A percentile compares a stretch with the other conserved stretches of the same genome.
phyloP scores from a whole-genome alignment of 2,329 filamentous ascomycete genomes.

The Phaeophleospora eucalypticola region DNA sequence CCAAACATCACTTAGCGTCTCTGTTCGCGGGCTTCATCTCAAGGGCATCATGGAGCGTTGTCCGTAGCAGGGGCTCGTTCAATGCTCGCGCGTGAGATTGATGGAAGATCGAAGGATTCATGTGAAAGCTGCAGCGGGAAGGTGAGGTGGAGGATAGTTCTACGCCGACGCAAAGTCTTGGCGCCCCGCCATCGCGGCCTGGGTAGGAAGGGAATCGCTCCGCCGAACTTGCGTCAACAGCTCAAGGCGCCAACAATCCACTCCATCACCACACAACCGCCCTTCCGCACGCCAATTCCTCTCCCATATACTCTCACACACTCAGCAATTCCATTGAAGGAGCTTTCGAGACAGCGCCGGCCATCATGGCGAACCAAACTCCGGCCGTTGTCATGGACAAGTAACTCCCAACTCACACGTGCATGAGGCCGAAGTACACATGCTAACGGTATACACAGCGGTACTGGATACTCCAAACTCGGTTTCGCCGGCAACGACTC shows the following conservation, averaged over 20 bases:
- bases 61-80: no score
- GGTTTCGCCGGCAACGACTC: slow-evolving; percentile 99
- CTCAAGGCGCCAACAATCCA: neutral
- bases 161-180: neutral
- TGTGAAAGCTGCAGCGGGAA: neutral
- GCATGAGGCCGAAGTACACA: neutral
- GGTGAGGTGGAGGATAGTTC: neutral
- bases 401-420: slow-evolving; percentile 49
- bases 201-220: no score
- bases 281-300: neutral
- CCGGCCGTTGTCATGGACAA: slow-evolving; percentile 99
- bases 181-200: neutral
- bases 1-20: no score
- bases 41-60: no score
- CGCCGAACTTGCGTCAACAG: neutral
- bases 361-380: slow-evolving; percentile 90
- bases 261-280: neutral
- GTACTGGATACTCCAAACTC: slow-evolving; percentile 98
- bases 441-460: slow-evolving; percentile 56
- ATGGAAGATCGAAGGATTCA: no score
- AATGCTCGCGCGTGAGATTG: no score
- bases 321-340: neutral
- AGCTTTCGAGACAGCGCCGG: slow-evolving; percentile 4
- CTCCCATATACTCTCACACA: neutral
- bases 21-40: no score